Conservation (phyloP, 768 basidiomycete genomes). For the Daedalea quercina region DNA sequence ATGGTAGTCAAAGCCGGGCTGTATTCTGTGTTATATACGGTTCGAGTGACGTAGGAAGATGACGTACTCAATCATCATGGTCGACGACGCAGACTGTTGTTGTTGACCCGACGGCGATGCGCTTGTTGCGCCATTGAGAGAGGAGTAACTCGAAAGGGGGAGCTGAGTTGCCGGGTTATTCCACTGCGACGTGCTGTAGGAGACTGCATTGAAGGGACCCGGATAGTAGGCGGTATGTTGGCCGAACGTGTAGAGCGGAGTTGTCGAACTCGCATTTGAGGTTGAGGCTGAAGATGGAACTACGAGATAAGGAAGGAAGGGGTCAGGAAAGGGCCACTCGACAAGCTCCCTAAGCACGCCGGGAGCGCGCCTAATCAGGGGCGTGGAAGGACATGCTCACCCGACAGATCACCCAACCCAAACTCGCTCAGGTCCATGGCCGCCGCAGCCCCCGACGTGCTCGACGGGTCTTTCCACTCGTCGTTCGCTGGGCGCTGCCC, state of each 20-base stretch:
- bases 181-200: slow-evolving; percentile 47
- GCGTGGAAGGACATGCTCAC: slow-evolving; percentile 27
- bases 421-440: slow-evolving; percentile 38
- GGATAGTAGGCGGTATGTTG: slow-evolving; percentile 31
- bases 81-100: slow-evolving; percentile 18
- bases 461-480: slow-evolving; percentile 27
- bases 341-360: neutral
- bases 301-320: slow-evolving; percentile 9
- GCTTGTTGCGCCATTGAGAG: slow-evolving; percentile 66
- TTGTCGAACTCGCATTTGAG: slow-evolving; percentile 34
- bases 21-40: no score
- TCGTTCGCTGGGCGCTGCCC: slow-evolving; percentile 14
- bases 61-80: slow-evolving; percentile 68
- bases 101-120: slow-evolving; percentile 22
- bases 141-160: slow-evolving; percentile 72
- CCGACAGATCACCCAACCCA: slow-evolving; percentile 34
- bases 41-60: neutral
- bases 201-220: slow-evolving; percentile 45
- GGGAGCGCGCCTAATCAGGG: slow-evolving; percentile 11
- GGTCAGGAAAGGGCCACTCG: slow-evolving; percentile 8
- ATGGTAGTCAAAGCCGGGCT: slow-evolving; percentile 59
- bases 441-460: slow-evolving; percentile 21
- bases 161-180: slow-evolving; percentile 30
- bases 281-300: slow-evolving; percentile 33
- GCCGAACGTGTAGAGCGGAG: slow-evolving; percentile 28